Base-by-base conservation (phyloP, 2,329 filamentous ascomycete genomes). In the Pseudopyricularia cyperi region DNA sequence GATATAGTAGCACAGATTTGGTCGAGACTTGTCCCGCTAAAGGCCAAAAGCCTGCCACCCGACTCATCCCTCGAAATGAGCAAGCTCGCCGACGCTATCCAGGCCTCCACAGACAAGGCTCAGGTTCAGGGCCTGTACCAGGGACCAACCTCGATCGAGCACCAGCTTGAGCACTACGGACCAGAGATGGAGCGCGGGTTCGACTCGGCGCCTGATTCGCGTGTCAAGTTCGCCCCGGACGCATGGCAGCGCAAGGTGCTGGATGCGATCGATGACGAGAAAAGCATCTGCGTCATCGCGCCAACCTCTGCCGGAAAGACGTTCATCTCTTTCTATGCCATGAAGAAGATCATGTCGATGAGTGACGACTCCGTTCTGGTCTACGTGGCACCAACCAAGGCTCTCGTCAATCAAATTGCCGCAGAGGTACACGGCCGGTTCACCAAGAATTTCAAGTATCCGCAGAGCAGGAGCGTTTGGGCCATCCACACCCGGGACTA, bases 261-360 rank as follows among this genome's bases (percentile, higher is more conserved):
- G 1, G 83, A 91, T 56, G 77, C 79, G 37, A 82, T 90, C 35
- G 86, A 91, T 62, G 73, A 72, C 0, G 72, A 85, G 52, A 77
- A 81, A 56, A 88, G 83, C 57, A 68, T 88, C 0, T 82, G 90
- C 54, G 83, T 89, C 0, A 80, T 90, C 8, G 86, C 86, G 0
- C 86, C 86, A 0, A 91, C 86, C 0, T 87, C 82, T 24, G 82
- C 87, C 0, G 87, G 87, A 56, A 91, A 90, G 64, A 91, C 86
- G 0, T 91, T 90, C 63, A 90, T 90, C 54, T 85, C 80, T 1
- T 91, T 90, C 64, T 89, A 91, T 58, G 86, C 86, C 1, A 91
- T 90, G 83, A 83, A 85, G 60, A 82, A 87, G 60, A 71, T 89
- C 1, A 69, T 91, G 9, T 73, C 84, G 60, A 74, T 75, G 4